Conservation (phyloP, 352 stramenopile genomes). For the Globisporangium okanoganense region DNA sequence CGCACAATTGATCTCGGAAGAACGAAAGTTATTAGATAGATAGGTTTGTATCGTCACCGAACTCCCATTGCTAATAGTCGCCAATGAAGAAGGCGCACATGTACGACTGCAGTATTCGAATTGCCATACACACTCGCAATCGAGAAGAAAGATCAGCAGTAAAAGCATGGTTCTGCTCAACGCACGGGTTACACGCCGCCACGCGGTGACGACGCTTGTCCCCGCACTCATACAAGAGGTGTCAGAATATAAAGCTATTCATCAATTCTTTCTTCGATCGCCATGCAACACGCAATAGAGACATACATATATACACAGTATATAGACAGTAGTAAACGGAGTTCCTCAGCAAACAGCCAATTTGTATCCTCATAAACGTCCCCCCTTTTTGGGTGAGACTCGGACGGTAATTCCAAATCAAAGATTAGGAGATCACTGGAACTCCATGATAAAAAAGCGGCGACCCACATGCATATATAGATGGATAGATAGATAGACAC, state of each 20-base stretch:
- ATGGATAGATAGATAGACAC: too few species aligned
- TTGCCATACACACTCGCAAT: slow-evolving; percentile 5
- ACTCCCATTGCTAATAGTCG: slow-evolving; percentile 13
- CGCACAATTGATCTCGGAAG: slow-evolving; percentile 57
- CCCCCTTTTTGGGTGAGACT: slow-evolving; percentile 26
- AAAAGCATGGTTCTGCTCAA: slow-evolving; percentile 84
- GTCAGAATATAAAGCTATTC: slow-evolving; percentile 90
- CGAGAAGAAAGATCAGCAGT: slow-evolving; percentile 41
- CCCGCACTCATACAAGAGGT: slow-evolving; percentile 88
- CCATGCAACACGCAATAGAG: slow-evolving; percentile 11
- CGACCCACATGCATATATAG: slow-evolving; percentile 1
- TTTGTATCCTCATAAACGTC: slow-evolving; percentile 72
- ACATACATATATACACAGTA: slow-evolving; percentile 4
- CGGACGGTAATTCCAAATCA: slow-evolving; percentile 89
- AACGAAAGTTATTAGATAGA: slow-evolving; percentile 88
- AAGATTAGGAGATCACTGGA: slow-evolving; percentile 83
- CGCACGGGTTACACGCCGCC: slow-evolving; percentile 36
- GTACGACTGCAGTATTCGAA: too few species aligned
- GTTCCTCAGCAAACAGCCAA: slow-evolving; percentile 89
- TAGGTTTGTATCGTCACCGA: slow-evolving; percentile 70
- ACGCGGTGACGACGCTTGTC: slow-evolving; percentile 56
- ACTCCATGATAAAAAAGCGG: slow-evolving; percentile 17
- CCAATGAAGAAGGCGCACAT: neutral
- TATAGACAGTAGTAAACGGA: slow-evolving; percentile 7
- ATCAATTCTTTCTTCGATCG: slow-evolving; percentile 51